phyloP scores from a whole-genome alignment of 345 rosid genomes.

The Moricandia moricandioides region DNA sequence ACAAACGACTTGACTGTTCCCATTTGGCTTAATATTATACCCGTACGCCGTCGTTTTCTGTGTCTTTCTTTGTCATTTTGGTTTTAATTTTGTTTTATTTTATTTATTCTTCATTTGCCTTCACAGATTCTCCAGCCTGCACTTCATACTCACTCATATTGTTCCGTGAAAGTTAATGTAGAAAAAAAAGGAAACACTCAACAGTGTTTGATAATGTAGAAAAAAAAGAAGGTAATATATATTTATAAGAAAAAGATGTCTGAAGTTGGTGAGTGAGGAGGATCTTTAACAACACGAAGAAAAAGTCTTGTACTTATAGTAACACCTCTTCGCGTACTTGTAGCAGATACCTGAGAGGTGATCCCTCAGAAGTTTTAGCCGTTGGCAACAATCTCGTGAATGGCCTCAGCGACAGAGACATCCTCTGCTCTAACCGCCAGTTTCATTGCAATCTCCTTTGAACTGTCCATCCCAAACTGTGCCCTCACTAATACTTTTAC shows the following conservation, averaged over 20 bases:
- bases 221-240: not conserved
- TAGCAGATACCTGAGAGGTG: not conserved
- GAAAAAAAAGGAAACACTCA: conserved; percentile 4
- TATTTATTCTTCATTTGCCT: conserved; percentile 17
- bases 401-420: conserved; percentile 67
- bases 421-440: conserved; percentile 82
- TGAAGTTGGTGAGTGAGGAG: not conserved
- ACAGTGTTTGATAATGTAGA: not conserved
- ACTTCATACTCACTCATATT: not conserved
- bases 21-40: too few relatives aligned
- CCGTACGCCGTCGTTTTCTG: conserved; percentile 70
- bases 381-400: conserved; percentile 83
- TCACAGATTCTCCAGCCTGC: not conserved
- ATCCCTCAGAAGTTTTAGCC: conserved; percentile 45
- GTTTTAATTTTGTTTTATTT: conserved; percentile 2
- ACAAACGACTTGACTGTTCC: too few relatives aligned
- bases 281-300: not conserved
- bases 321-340: conserved; percentile 16
- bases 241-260: not conserved
- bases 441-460: conserved; percentile 90
- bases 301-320: not conserved
- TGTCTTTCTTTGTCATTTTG: not conserved
- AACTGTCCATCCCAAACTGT: conserved; percentile 81
- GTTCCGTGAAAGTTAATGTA: not conserved
- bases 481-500: conserved; percentile 73